Evolutionary conservation across 176 grass and related monocot species (phyloP), one percentile per base, ranked within the genome.

Genomic region (Cocos nucifera): DNA sequence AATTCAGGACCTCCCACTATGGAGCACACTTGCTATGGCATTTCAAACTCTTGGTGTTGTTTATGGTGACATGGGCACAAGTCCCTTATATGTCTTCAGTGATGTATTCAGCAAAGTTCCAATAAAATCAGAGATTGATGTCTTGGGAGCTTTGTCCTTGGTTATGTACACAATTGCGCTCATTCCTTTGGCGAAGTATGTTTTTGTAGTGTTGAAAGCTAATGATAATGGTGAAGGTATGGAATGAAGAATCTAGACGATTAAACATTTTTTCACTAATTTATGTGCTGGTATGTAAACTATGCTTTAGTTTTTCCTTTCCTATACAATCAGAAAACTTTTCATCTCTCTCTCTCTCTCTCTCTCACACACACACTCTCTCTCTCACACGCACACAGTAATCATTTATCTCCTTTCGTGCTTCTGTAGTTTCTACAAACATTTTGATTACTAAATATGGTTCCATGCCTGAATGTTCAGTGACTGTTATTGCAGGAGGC

Each of bases 31-130:
- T 6, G 81, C 87, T 19, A 85, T 97, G 93, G 93, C 93, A 17
- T 97, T 97, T 57, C 93, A 97, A 53, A 97, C 93, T 30, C 84
- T 97, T 19, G 93, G 93, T 29, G 93, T 97, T 25, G 93, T 97
- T 1, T 97, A 97, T 17, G 93, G 93, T 24, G 93, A 97, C 79
- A 83, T 97, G 93, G 93, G 93, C 0, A 97, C 93, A 6, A 97
- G 93, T 54, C 93, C 93, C 72, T 79, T 97, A 0, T 97, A 97
- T 35, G 93, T 97, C 39, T 97, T 92, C 69, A 97, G 87, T 63
- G 93, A 97, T 57, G 87, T 97, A 54, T 97, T 97, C 66, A 97
- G 87, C 77, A 97, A 97, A 73, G 93, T 97, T 49, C 84, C 87
- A 0, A 88, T 97, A 77, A 92, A 83, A 64, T 97, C 93, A 2